Conservation (phyloP, 164 flowering plant genomes). For the Taxillus chinensis region DNA sequence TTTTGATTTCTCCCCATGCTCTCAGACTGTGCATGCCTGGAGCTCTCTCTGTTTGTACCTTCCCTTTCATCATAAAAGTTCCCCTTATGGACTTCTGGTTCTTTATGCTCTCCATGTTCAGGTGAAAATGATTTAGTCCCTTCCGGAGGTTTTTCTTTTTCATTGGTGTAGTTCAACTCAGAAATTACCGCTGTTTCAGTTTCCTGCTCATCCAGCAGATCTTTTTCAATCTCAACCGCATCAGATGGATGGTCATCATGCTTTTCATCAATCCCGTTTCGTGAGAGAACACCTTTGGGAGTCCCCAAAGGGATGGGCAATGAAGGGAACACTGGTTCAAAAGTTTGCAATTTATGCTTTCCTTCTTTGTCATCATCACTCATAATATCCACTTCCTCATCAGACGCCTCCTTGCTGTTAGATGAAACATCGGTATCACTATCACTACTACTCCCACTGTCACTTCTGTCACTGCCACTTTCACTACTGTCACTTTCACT, state of each 20-base stretch:
- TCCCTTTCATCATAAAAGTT: conserved; percentile 24
- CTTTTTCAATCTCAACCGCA: conserved; percentile 30
- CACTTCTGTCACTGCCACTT: conserved; percentile 56
- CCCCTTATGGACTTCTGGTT: conserved; percentile 20
- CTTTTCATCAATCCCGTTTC: conserved; percentile 25
- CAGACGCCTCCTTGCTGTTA: conserved; percentile 86
- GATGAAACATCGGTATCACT: conserved; percentile 86
- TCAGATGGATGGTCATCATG: conserved; percentile 29
- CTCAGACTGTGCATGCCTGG: conserved; percentile 29
- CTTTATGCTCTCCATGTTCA: conserved; percentile 22
- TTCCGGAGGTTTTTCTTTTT: conserved; percentile 21
- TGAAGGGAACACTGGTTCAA: conserved; percentile 19
- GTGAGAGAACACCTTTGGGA: conserved; percentile 22
- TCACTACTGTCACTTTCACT: conserved; percentile 69
- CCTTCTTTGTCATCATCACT: conserved; percentile 74
- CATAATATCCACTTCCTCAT: conserved; percentile 91
- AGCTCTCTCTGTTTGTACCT: conserved; percentile 18
- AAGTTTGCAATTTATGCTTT: conserved; percentile 24
- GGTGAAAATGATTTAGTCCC: conserved; percentile 18
- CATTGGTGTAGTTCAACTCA: conserved; percentile 15
- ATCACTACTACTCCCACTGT: conserved; percentile 75
- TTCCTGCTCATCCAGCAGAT: conserved; percentile 27
- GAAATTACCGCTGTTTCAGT: conserved; percentile 23
- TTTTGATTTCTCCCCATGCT: conserved; percentile 22
- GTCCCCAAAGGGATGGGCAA: conserved; percentile 25